These are phyloP conservation scores for Nakaseomyces kungkrabaensis DNA, from an alignment of 1,139 yeast species.

Conservation along the genomic window DNA sequence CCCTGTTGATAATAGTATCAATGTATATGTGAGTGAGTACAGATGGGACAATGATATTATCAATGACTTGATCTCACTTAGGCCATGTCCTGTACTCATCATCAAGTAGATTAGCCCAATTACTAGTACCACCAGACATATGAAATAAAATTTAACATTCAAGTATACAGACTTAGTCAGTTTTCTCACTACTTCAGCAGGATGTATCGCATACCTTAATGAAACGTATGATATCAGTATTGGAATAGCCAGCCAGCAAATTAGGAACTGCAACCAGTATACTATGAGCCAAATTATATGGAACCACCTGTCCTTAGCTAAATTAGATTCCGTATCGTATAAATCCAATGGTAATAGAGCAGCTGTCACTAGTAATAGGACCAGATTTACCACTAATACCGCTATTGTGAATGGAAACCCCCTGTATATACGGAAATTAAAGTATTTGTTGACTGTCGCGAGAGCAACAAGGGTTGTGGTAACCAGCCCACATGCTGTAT, in stretches of 20 bases:
- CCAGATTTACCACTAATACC: conserved; percentile 19
- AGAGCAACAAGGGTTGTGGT: conserved; percentile 8
- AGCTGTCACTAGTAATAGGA: conserved; percentile 20
- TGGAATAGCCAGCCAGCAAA: conserved; percentile 28
- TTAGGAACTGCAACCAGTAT: conserved; percentile 25
- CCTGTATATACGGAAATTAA: conserved; percentile 23
- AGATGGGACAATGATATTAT: conserved; percentile 27
- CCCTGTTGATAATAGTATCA: conserved; percentile 24
- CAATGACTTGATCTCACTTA: conserved; percentile 24
- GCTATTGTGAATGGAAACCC: conserved; percentile 18
- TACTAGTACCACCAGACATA: conserved; percentile 18
- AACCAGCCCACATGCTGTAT: conserved; percentile 3
- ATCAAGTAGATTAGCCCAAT: conserved; percentile 21
- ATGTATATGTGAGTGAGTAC: conserved; percentile 25
- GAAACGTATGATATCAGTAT: conserved; percentile 25
- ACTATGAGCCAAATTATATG: conserved; percentile 20
- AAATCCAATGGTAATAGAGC: conserved; percentile 25
- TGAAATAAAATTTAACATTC: conserved; percentile 24
- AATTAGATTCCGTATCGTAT: not conserved
- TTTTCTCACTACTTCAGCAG: conserved; percentile 9
- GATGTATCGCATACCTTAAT: conserved; percentile 19
- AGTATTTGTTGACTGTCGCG: conserved; percentile 20
- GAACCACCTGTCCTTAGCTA: conserved; percentile 4
- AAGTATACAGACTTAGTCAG: conserved; percentile 16
- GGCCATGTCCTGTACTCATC: conserved; percentile 18